Base-by-base conservation (phyloP, 2,329 filamentous ascomycete species). In the Berkeleyomyces rouxiae region DNA sequence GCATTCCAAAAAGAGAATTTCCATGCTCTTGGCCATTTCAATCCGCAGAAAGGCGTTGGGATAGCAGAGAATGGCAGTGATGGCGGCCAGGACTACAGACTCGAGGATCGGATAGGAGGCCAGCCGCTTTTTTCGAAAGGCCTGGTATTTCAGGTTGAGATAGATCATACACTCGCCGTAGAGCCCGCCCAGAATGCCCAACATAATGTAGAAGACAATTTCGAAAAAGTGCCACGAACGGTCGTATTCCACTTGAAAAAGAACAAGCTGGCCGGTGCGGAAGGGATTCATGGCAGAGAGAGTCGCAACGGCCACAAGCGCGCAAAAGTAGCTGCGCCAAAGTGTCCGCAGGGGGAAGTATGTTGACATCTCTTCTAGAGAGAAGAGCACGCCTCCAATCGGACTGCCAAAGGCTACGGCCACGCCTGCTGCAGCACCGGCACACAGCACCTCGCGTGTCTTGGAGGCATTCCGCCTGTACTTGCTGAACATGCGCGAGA, bases 1-100 rank as follows among this genome's bases (percentile, higher is more conserved):
- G 68, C 93, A 99, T 71, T 99, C 93, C 11, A 88, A 80, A 72
- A 99, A 99, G 9, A 99, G 76, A 66, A 96, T 95, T 72, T 97
- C 91, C 93, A 99, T 97, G 76, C 90, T 96, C 76, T 97, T 92
- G 0, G 93, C 96, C 93, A 99, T 97, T 74, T 99, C 95, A 69
- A 97, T 96, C 62, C 89, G 81, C 63, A 99, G 72, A 67, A 99
- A 97, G 72, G 88, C 90, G 69, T 99, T 99, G 0, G 92, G 93
- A 70, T 95, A 99, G 73, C 92, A 96, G n/a, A 99, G 79, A 33
- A 97, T 79, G 7, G 91, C 93, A 3, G 93, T 99, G 6, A 83
- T 80, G 0, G 85, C 82, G 1, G 93, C 91, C 47, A 99, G 76
- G 13, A 95, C 74, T 0, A 90, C 91, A 0, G 90, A 88, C 72